Conservation (phyloP, 192 early-diverging fungal species). For the Allomyces macrogynus region DNA sequence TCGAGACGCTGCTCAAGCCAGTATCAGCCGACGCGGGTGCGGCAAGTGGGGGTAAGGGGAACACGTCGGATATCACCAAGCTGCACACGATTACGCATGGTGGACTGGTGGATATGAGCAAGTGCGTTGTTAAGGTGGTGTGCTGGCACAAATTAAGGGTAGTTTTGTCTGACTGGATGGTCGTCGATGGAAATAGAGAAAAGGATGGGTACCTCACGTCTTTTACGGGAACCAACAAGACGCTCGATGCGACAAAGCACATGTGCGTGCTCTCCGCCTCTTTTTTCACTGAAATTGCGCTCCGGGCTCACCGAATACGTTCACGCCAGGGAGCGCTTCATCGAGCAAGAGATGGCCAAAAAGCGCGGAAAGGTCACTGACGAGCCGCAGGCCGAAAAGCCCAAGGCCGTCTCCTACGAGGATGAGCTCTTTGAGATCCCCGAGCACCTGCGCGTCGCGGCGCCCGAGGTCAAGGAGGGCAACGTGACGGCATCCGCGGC, state of each 20-base stretch:
- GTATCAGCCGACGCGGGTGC: neutral
- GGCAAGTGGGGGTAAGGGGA: neutral
- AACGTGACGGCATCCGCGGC: constrained; percentile 65
- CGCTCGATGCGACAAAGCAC: neutral
- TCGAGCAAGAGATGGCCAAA: neutral
- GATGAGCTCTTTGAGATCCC: neutral
- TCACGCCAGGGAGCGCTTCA: neutral
- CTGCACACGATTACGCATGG: neutral
- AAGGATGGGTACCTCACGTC: neutral
- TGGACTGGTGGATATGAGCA: neutral
- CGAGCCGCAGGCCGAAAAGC: too few species aligned
- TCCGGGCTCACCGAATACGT: neutral
- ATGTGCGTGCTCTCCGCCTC: neutral
- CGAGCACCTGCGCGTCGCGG: neutral
- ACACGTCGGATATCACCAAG: neutral
- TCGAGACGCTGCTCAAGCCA: constrained; percentile 3
- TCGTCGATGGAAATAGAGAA: neutral
- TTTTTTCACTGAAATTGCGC: neutral
- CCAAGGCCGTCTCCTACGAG: neutral
- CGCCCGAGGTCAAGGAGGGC: constrained; percentile 39
- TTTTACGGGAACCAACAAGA: neutral
- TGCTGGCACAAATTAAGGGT: neutral
- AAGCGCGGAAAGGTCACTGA: too few species aligned
- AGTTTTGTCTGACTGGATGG: neutral
- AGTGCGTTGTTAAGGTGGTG: neutral